Conservation (phyloP, 2,329 filamentous ascomycete species). For the Fusarium devonianum region DNA sequence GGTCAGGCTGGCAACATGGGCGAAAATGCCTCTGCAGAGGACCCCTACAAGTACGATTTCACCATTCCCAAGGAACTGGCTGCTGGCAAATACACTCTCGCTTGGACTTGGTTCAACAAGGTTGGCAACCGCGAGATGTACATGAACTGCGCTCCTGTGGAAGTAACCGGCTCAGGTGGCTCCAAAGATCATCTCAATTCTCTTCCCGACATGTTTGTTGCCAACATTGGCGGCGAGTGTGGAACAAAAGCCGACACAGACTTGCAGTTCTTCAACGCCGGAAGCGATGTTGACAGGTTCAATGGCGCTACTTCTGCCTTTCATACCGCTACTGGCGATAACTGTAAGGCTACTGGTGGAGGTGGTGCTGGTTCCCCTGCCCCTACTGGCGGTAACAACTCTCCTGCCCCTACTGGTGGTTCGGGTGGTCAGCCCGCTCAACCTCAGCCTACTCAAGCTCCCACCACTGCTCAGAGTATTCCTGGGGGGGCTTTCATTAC, state of each 20-base stretch:
- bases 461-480: constrained; percentile 9
- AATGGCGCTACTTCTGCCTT: constrained; percentile 50
- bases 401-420: constrained; percentile 54
- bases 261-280: constrained; percentile 68
- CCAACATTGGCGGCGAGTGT: constrained; percentile 68
- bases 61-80: constrained; percentile 75
- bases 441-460: constrained; percentile 3
- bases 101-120: constrained; percentile 96
- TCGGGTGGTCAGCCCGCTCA: neutral
- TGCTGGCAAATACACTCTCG: constrained; percentile 79
- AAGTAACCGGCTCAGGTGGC: constrained; percentile 63
- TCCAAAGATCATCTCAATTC: constrained; percentile 60
- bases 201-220: constrained; percentile 76
- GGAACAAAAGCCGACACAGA: constrained; percentile 58
- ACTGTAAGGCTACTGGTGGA: too few relatives aligned
- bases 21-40: constrained; percentile 50
- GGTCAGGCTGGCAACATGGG: constrained; percentile 65
- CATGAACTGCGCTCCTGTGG: constrained; percentile 90
- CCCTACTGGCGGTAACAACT: constrained; percentile 35
- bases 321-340: constrained; percentile 33
- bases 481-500: constrained; percentile 55
- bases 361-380: constrained; percentile 37
- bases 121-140: constrained; percentile 95
- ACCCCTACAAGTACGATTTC: constrained; percentile 70
- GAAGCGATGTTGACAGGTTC: constrained; percentile 59